Conservation (phyloP, 192 early-diverging fungal species). For the Paraglomus occultum region DNA sequence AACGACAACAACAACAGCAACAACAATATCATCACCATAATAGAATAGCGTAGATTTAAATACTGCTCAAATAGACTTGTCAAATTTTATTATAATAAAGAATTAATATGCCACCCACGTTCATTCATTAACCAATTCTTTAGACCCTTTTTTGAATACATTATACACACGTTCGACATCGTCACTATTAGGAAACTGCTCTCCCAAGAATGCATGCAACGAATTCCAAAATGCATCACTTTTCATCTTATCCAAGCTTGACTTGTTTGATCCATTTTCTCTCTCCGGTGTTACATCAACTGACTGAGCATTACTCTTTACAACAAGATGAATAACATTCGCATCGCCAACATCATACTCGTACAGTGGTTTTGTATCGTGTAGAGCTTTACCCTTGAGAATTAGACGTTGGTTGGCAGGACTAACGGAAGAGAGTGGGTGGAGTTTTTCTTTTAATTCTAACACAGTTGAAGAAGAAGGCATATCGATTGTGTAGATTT, state of each 20-base stretch:
- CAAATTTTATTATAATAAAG: too few species aligned
- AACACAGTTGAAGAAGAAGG: slow-evolving; percentile 39
- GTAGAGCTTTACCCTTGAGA: slow-evolving; percentile 57
- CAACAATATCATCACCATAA: too few species aligned
- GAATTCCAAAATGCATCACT: background rate
- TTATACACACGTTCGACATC: slow-evolving; percentile 15
- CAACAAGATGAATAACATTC: slow-evolving; percentile 48
- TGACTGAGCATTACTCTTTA: slow-evolving; percentile 36
- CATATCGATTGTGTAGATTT: slow-evolving; percentile 37
- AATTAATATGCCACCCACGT: too few species aligned
- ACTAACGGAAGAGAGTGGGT: slow-evolving; percentile 33
- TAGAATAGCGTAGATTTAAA: too few species aligned
- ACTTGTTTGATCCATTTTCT: background rate
- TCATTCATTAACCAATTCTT: background rate
- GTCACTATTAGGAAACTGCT: background rate
- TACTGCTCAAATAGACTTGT: too few species aligned
- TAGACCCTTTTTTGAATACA: background rate
- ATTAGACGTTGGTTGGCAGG: slow-evolving; percentile 50
- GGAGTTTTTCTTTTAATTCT: slow-evolving; percentile 41
- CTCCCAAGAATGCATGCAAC: background rate
- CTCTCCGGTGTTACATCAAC: background rate
- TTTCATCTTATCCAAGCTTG: background rate
- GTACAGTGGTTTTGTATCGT: slow-evolving; percentile 49
- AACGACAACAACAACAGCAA: too few species aligned
- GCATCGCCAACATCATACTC: slow-evolving; percentile 49